Evolutionary conservation across 1,139 yeast genomes (phyloP).

Genomic region (Zygosaccharomyces pseudobailii): DNA sequence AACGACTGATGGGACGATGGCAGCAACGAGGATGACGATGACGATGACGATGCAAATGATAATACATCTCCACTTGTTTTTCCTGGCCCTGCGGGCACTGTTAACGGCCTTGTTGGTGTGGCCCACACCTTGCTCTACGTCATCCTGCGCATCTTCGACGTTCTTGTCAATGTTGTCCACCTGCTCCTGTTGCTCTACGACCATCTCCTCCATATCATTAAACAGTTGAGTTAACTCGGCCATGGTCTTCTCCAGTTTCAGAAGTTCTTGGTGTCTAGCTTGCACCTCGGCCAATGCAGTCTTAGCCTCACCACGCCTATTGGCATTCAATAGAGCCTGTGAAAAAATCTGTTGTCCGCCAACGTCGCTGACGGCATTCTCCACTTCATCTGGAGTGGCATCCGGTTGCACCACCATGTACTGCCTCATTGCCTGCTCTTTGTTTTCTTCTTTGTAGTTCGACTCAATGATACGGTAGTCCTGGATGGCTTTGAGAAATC

Average conservation of each 20-base stretch:
- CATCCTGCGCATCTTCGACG: constrained; percentile 78
- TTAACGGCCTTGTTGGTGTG: constrained; percentile 88
- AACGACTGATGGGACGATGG: constrained; percentile 43
- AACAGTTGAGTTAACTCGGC: constrained; percentile 92
- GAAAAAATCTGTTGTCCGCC: constrained; percentile 90
- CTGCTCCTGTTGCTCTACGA: constrained; percentile 90
- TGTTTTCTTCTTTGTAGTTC: constrained; percentile 76
- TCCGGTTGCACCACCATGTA: constrained; percentile 89
- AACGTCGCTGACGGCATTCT: constrained; percentile 77
- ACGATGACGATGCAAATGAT: constrained; percentile 58
- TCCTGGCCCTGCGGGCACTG: constrained; percentile 86
- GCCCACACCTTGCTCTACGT: constrained; percentile 91
- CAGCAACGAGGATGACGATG: constrained; percentile 63
- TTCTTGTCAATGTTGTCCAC: constrained; percentile 80
- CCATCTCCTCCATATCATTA: constrained; percentile 94
- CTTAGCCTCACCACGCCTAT: constrained; percentile 95
- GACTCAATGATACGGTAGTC: constrained; percentile 85
- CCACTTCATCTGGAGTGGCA: constrained; percentile 80
- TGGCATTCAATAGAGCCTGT: constrained; percentile 86
- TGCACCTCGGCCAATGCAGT: constrained; percentile 95
- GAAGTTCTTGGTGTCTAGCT: constrained; percentile 90
- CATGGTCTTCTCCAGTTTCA: constrained; percentile 92
- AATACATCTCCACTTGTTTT: constrained; percentile 85
- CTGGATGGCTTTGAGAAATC: constrained; percentile 81
- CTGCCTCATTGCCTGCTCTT: constrained; percentile 89